Conservation (phyloP, 176 grass and related monocot genomes). For the Triticum dicoccoides region DNA sequence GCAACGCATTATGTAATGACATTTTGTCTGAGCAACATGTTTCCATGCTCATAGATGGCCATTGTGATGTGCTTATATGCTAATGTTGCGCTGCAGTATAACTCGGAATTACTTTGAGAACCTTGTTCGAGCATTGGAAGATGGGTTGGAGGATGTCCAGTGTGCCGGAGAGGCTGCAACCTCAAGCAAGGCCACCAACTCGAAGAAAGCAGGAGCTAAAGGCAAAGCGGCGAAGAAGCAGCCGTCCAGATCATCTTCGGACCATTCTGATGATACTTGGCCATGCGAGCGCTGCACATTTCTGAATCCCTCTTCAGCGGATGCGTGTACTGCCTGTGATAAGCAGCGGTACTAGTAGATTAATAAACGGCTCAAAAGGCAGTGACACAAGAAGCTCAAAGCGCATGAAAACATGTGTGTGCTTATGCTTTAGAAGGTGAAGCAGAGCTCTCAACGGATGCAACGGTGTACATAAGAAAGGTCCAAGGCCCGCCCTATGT, state of each 20-base stretch:
- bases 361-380: neutral
- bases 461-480: constrained; percentile 17
- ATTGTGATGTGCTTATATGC: neutral
- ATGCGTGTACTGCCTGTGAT: constrained; percentile 35
- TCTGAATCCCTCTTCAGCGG: constrained; percentile 33
- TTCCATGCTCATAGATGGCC: neutral
- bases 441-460: constrained; percentile 17
- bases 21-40: neutral
- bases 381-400: constrained; percentile 1
- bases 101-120: constrained; percentile 93
- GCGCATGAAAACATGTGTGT: neutral
- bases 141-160: constrained; percentile 70
- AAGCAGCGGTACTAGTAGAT: constrained; percentile 36
- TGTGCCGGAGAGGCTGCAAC: constrained; percentile 31
- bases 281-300: constrained; percentile 66
- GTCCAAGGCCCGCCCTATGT: neutral
- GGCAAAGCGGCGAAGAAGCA: constrained; percentile 55
- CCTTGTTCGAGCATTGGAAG: constrained; percentile 82
- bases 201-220: constrained; percentile 45
- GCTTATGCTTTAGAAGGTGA: neutral
- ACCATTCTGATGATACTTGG: constrained; percentile 43
- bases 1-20: neutral
- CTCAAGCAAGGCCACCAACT: constrained; percentile 38
- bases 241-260: constrained; percentile 22
- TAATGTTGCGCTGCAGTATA: constrained; percentile 46